Conservation (phyloP, 1,139 yeast species). For the Debaryomycetaceae sp. region DNA sequence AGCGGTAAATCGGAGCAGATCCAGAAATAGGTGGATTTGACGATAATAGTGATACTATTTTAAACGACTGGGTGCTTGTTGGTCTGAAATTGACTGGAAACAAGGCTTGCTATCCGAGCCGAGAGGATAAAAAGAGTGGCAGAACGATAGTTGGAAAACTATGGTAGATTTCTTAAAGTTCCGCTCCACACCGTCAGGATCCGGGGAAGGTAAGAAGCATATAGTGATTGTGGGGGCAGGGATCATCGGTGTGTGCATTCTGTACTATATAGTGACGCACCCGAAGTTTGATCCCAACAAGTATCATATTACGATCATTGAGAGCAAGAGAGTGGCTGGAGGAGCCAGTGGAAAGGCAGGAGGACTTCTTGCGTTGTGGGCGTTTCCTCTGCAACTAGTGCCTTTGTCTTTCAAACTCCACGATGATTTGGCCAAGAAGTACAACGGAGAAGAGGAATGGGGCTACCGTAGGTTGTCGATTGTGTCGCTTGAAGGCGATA, state of each 20-base stretch:
- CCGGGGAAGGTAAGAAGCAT: conserved; percentile 60
- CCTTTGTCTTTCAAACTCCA: conserved; percentile 85
- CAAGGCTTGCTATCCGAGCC: too few species aligned
- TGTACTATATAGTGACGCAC: conserved; percentile 81
- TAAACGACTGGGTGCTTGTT: too few species aligned
- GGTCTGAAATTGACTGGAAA: too few species aligned
- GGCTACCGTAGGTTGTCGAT: conserved; percentile 89
- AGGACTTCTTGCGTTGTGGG: conserved; percentile 91
- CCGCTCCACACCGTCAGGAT: conserved; percentile 46
- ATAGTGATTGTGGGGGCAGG: conserved; percentile 89
- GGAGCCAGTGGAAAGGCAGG: conserved; percentile 99
- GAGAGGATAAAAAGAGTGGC: too few species aligned
- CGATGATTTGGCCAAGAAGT: conserved; percentile 73
- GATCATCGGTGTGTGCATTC: conserved; percentile 92
- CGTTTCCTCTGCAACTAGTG: conserved; percentile 92
- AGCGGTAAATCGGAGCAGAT: too few species aligned
- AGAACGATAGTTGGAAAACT: too few species aligned
- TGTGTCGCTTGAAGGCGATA: conserved; percentile 81
- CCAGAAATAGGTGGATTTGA: too few species aligned
- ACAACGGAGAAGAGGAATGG: conserved; percentile 83
- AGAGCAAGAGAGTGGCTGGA: conserved; percentile 90
- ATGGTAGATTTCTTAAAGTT: conserved; percentile 38
- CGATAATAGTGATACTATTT: too few species aligned
- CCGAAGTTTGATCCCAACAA: conserved; percentile 69
- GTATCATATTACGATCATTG: conserved; percentile 83